Evolutionary conservation across 2,329 filamentous ascomycete genomes (phyloP).

Genomic region (Pseudovirgaria hyperparasitica): DNA sequence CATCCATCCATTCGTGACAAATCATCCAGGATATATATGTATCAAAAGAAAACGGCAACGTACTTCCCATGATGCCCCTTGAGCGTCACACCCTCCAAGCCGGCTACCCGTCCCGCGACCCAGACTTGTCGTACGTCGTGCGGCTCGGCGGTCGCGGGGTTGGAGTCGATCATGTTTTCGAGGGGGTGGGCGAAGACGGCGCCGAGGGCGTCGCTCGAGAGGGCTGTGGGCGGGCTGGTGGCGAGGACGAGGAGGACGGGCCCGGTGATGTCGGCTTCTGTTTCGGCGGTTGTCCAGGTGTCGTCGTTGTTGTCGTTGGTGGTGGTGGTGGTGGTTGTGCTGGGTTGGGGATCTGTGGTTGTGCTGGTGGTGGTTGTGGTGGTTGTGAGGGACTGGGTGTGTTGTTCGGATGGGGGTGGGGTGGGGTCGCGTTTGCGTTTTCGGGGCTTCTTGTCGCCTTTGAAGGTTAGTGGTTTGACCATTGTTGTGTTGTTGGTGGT

Average conservation of each 20-base stretch:
- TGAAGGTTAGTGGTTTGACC: constrained; percentile 88
- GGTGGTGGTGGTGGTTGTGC: constrained; percentile 19
- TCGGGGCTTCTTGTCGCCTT: constrained; percentile 91
- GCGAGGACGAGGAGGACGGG: constrained; percentile 75
- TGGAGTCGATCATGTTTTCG: constrained; percentile 78
- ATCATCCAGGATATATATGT: constrained; percentile 1
- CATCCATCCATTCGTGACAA: constrained; percentile 3
- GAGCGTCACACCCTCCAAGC: constrained; percentile 70
- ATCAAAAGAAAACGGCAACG: constrained; percentile 1
- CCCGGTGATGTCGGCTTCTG: constrained; percentile 59
- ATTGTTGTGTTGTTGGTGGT: too few relatives aligned
- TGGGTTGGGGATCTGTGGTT: background rate
- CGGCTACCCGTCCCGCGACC: constrained; percentile 73
- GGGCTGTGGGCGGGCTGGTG: constrained; percentile 56
- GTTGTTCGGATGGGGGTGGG: constrained; percentile 33
- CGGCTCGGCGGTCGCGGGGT: constrained; percentile 77
- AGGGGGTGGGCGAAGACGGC: constrained; percentile 71
- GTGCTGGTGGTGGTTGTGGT: constrained; percentile 18
- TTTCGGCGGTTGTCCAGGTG: constrained; percentile 82
- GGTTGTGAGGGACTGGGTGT: constrained; percentile 19
- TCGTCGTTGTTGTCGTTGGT: constrained; percentile 55
- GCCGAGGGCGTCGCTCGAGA: constrained; percentile 77
- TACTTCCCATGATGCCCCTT: constrained; percentile 83
- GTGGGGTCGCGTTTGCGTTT: constrained; percentile 67
- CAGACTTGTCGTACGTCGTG: constrained; percentile 95